Evolutionary conservation across 352 stramenopile genomes (phyloP), one percentile per base, ranked within the genome.

Genomic region (Peronosclerospora sorghi): DNA sequence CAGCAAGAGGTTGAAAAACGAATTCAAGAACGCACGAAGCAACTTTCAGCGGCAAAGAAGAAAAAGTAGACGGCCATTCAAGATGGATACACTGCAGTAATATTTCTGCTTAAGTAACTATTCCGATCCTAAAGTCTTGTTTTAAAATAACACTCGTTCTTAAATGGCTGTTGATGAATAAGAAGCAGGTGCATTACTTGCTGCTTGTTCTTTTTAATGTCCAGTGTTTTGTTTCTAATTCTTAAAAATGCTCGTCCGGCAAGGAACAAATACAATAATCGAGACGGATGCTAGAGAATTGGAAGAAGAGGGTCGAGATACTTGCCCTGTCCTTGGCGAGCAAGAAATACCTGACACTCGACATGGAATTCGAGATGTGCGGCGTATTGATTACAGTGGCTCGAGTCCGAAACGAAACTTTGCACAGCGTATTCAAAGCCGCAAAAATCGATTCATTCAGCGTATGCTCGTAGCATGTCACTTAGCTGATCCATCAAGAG

Each of bases 361-460:
- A 15, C 45, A 41, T 29, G 48, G 35, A 19, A 64, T 68, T 32
- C 41, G 27, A 32, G 35, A 59, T 18, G 50, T 68, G 14, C 42
- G 46, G 18, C 39, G 35, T 15, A 42, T 72, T 19, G 58, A 72
- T n/a, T 59, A 57, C 30, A 50, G 42, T 14, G 32, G 26, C 17
- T 17, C 49, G 8, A 43, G 13, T 20, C 19, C 45, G 2, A 62
- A 60, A 17, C 35, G 27, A 24, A 56, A 35, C 17, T 21, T 69
- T 10, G 20, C 23, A 6, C 47, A 71, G 43, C 59, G 64, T 30
- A 56, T 68, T 32, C 54, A 56, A 12, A 54, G 65, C 35, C 54
- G 64, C 42, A 83, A 82, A 51, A 88, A 88, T 46, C 73, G 75
- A 21, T 32, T 75, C 8, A 60, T 88, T 18, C 75, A 88, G 55